Base-by-base conservation (phyloP, 768 basidiomycete genomes). In the Mycena albidolilacea region DNA sequence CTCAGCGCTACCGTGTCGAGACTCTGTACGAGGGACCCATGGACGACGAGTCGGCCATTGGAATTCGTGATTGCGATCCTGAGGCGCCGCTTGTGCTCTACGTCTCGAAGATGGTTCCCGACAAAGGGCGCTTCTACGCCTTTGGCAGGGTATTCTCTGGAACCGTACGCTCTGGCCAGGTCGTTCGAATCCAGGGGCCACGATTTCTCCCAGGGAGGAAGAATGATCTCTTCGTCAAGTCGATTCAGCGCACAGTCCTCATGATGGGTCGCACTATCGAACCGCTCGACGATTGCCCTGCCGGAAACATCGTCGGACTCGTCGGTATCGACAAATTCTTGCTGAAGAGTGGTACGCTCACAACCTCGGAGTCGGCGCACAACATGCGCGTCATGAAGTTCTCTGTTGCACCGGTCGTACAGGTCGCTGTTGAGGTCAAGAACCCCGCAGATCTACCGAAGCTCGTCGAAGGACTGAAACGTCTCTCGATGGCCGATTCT, bases 341-440 rank as follows among this genome's bases (percentile, higher is more conserved):
- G 87, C 93, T 99, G 84, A 99, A 99, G 92, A 96, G 91, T 78
- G 98, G 98, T 83, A 99, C 98, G 75, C 91, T 99, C 80, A 99
- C 98, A 70, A 92, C 95, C 69, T 96, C 96, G 57, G 97, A 98
- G 87, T 98, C 97, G 65, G 98, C 98, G 61, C 98, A 99, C 90
- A 99, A 99, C 90, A 98, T 99, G 97, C 96, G 88, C 87, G 97
- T 99, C 84, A 99, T 99, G 98, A 96, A 94, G 87, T 98, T 98
- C 90, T 98, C 97, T 83, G 98, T 99, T 70, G 98, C 98, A 35
- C 97, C 98, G 76, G 98, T 99, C 87, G 98, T 99, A 48, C 98
- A 92, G 83, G 96, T 98, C 80, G 96, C 98, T 76, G 97, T 99
- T 78, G 97, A 99, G 85, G 98, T 99, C 85, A 98, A 99, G 93